These are phyloP conservation scores for Colletotrichum eleusines DNA, from an alignment of 2,329 filamentous ascomycete species.

Conservation along the genomic window DNA sequence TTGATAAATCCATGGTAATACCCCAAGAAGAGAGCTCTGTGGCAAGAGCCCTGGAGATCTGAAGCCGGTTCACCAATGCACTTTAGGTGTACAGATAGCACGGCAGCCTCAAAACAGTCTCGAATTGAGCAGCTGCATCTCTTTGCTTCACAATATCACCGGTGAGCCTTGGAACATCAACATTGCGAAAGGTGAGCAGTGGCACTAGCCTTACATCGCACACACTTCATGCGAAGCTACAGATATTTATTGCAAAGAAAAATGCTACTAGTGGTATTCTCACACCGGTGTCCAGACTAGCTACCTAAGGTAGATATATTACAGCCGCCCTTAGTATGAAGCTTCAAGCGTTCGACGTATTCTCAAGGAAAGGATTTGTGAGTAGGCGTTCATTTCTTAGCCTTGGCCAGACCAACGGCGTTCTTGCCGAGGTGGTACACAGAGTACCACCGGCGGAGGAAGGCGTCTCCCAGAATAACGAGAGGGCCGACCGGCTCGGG, in stretches of 20 bases:
- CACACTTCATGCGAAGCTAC: background rate
- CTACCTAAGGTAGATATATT: conserved; percentile 36
- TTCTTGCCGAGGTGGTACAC: conserved; percentile 95
- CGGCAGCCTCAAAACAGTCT: background rate
- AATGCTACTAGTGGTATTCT: conserved; percentile 39
- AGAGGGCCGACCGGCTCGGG: conserved; percentile 89
- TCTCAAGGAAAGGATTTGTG: conserved; percentile 20
- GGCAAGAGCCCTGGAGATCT: too few species aligned
- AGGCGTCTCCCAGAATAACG: conserved; percentile 92
- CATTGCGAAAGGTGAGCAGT: background rate
- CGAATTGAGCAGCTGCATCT: background rate
- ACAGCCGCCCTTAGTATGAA: conserved; percentile 27
- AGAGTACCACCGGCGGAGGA: conserved; percentile 90
- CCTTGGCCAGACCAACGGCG: conserved; percentile 88
- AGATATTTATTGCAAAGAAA: background rate
- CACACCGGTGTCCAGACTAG: conserved; percentile 40
- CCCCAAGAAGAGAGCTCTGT: background rate
- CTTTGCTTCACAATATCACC: background rate
- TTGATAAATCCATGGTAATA: background rate
- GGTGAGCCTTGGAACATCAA: background rate
- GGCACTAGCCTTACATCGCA: background rate
- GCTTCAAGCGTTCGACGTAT: conserved; percentile 10
- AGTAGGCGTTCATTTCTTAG: conserved; percentile 65
- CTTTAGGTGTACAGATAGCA: background rate
- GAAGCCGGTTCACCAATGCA: background rate